phyloP scores from a whole-genome alignment of 1,284 basidiomycete genomes.

The Apiotrichum akiyoshidainum region DNA sequence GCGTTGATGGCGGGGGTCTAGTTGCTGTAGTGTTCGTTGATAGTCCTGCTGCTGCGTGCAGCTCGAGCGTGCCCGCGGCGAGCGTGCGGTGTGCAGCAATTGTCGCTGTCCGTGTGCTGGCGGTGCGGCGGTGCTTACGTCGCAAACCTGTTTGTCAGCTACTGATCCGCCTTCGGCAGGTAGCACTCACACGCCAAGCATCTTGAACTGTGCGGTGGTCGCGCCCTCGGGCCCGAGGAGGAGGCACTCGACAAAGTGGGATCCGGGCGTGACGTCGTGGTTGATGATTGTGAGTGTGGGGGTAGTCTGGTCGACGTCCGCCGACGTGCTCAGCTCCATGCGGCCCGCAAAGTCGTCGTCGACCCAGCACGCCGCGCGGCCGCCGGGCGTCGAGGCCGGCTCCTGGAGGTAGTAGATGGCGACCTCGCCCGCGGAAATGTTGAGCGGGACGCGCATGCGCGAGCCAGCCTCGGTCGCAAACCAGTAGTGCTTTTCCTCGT shows the following conservation, averaged over 20 bases:
- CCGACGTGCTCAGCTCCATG: slow-evolving; percentile 51
- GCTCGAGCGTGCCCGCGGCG: too few species aligned
- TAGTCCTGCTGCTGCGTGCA: too few species aligned
- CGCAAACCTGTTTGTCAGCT: slow-evolving; percentile 9
- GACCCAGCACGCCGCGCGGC: slow-evolving; percentile 56
- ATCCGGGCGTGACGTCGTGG: slow-evolving; percentile 66
- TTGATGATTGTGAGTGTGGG: slow-evolving; percentile 70
- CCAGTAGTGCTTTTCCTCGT: slow-evolving; percentile 74
- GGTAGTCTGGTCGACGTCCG: slow-evolving; percentile 50
- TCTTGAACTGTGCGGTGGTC: slow-evolving; percentile 66
- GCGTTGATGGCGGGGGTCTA: too few species aligned
- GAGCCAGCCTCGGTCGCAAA: slow-evolving; percentile 64
- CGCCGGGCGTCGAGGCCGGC: slow-evolving; percentile 50
- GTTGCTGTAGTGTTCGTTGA: too few species aligned
- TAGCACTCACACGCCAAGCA: slow-evolving; percentile 67
- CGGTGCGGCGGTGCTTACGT: not conserved
- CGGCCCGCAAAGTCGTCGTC: slow-evolving; percentile 55
- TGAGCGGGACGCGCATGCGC: slow-evolving; percentile 62
- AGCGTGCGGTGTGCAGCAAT: too few species aligned
- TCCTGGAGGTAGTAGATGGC: slow-evolving; percentile 55
- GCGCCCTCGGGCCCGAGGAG: slow-evolving; percentile 69
- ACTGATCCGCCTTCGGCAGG: too few species aligned
- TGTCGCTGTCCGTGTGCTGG: too few species aligned
- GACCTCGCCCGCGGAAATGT: slow-evolving; percentile 54
- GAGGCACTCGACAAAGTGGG: slow-evolving; percentile 81